Evolutionary conservation across 2,329 filamentous ascomycete genomes (phyloP).

Genomic region (Colletotrichum sp.): DNA sequence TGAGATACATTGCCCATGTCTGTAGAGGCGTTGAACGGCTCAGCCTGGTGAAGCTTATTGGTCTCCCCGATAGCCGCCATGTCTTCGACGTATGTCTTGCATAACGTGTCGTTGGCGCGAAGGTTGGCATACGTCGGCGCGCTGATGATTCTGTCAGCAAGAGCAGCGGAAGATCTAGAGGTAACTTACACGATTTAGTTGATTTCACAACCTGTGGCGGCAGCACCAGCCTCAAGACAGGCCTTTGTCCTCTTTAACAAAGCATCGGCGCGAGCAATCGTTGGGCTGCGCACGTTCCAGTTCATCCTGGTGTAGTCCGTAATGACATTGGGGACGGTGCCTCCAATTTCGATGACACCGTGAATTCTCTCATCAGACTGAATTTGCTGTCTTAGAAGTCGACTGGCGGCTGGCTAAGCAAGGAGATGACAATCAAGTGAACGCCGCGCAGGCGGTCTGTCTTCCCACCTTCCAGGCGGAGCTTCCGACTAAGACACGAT

Average conservation of each 20-base stretch:
- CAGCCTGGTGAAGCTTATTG: slow-evolving; percentile 37
- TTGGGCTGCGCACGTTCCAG: slow-evolving; percentile 42
- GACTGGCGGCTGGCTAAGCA: neutral
- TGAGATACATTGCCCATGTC: slow-evolving; percentile 60
- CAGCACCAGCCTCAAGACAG: slow-evolving; percentile 40
- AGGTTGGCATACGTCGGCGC: slow-evolving; percentile 49
- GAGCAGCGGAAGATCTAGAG: too few relatives aligned
- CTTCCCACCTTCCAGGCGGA: neutral
- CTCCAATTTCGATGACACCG: slow-evolving; percentile 40
- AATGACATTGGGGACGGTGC: slow-evolving; percentile 43
- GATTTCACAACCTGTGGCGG: slow-evolving; percentile 38
- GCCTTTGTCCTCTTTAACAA: slow-evolving; percentile 36
- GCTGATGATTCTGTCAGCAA: slow-evolving; percentile 17
- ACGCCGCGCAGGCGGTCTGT: neutral
- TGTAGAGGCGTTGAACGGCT: slow-evolving; percentile 45
- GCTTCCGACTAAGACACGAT: neutral
- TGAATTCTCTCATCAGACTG: slow-evolving; percentile 40
- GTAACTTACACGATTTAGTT: slow-evolving; percentile 37
- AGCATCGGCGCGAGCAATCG: slow-evolving; percentile 29
- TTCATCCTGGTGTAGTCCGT: slow-evolving; percentile 42
- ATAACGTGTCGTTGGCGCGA: slow-evolving; percentile 48
- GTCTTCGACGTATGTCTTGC: slow-evolving; percentile 45
- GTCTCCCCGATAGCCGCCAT: slow-evolving; percentile 46
- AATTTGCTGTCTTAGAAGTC: slow-evolving; percentile 37
- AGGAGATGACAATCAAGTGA: neutral